Evolutionary conservation across 2,329 filamentous ascomycete genomes (phyloP).

Genomic region (Hypocrella siamensis): DNA sequence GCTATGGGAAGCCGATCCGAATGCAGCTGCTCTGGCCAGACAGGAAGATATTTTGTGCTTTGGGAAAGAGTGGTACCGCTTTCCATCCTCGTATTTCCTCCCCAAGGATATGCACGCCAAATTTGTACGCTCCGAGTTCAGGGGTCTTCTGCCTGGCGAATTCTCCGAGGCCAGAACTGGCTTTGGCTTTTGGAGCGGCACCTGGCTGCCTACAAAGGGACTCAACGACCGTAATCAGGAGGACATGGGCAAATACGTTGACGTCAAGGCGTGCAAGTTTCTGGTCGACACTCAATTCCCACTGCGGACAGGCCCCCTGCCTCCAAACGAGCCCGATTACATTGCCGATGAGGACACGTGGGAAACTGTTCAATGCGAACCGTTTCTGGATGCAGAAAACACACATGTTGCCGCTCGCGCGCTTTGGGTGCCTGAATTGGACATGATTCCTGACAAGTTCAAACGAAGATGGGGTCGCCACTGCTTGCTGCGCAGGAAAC

Average conservation of each 20-base stretch:
- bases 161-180: conserved; percentile 60
- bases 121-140: conserved; percentile 83
- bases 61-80: conserved; percentile 97
- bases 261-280: conserved; percentile 62
- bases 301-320: conserved; percentile 28
- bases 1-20: conserved; percentile 38
- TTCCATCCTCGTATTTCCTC: conserved; percentile 83
- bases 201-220: conserved; percentile 64
- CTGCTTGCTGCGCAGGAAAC: conserved; percentile 53
- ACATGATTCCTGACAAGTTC: conserved; percentile 51
- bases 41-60: conserved; percentile 65
- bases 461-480: conserved; percentile 75
- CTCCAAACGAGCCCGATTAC: conserved; percentile 67
- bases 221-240: conserved; percentile 90
- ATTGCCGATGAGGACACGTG: conserved; percentile 58
- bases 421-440: conserved; percentile 64
- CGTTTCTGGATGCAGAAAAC: conserved; percentile 64
- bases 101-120: conserved; percentile 72
- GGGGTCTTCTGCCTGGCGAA: conserved; percentile 75
- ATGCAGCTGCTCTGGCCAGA: conserved; percentile 28
- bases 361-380: conserved; percentile 59
- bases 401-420: conserved; percentile 62
- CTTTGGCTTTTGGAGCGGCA: conserved; percentile 65
- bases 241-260: conserved; percentile 73
- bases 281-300: conserved; percentile 78